Base-by-base conservation (phyloP, 2,329 filamentous ascomycete genomes). In the Fusarium zealandicum region DNA sequence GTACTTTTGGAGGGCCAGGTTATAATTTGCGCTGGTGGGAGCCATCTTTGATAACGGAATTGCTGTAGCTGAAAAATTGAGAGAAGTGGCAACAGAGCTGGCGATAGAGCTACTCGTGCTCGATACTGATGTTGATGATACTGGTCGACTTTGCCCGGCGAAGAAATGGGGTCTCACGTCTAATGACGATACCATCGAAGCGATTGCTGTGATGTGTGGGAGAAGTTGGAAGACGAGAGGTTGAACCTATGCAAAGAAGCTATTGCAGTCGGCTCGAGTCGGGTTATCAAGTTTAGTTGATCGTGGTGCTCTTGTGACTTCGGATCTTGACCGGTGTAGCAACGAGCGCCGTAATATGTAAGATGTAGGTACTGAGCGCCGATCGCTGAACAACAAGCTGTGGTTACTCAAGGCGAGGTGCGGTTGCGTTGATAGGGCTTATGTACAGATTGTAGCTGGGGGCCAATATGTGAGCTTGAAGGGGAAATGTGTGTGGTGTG, bases 1-100 rank as follows among this genome's bases (percentile, higher is more conserved):
- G 55, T 84, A 85, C 61, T 82, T 78, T 65, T 82, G 80, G 66
- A 85, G 72, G 46, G 79, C 77, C 32, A 82, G 75, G 60, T 76
- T 76, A 59, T 77, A 78, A 55, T 73, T 70, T 20, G 51, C 55
- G 20, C 47, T 52, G 40, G 42, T 38, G 25, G 61, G 59, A 6
- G 66, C 44, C 73, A 75, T 75, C 39, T 64, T 70, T 55, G 56
- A 49, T 22, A 25, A 2, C 31, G 56, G 43, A 12, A 32, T 45
- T 20, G 40, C 16, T 14, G 27, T 25, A 9, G 58, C 28, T n/a
- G 37, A 44, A 36, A 47, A 41, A 42, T 39, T 36, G 38, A 35
- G 16, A 25, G 46, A 18, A 38, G 45, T 51, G 12, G 54, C 51
- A 37, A 47, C 32, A 35, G 44, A 18, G 33, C 14, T 42, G 14